phyloP scores from a whole-genome alignment of 139 green algal genomes.

The Chlamydomonas incerta region DNA sequence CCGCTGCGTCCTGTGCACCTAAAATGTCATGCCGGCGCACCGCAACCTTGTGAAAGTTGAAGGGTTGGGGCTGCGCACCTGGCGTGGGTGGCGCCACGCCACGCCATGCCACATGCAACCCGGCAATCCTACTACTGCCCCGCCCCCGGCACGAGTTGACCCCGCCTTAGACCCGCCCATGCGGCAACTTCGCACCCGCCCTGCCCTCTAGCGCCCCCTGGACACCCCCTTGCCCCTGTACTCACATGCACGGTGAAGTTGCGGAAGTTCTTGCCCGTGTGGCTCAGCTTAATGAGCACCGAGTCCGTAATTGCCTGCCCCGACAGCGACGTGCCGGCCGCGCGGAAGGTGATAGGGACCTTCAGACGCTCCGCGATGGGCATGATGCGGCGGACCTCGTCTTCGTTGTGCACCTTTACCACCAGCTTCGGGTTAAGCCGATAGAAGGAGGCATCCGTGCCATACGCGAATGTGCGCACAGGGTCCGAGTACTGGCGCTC shows the following conservation, averaged over 20 bases:
- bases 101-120: too few relatives aligned
- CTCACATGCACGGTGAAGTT: constrained; percentile 90
- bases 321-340: constrained; percentile 93
- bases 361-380: constrained; percentile 86
- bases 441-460: constrained; percentile 97
- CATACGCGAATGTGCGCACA: constrained; percentile 90
- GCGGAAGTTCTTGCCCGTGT: constrained; percentile 96
- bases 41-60: too few relatives aligned
- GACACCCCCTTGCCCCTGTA: background rate
- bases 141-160: too few relatives aligned
- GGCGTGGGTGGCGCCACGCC: too few relatives aligned
- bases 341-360: constrained; percentile 97
- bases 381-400: constrained; percentile 88
- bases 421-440: constrained; percentile 89
- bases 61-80: too few relatives aligned
- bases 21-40: too few relatives aligned
- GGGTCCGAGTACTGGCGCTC: constrained; percentile 88
- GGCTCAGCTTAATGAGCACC: constrained; percentile 96
- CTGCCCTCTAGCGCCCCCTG: background rate
- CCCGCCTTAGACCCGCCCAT: too few relatives aligned
- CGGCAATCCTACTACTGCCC: too few relatives aligned
- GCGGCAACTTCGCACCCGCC: too few relatives aligned
- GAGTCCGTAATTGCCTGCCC: constrained; percentile 94
- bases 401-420: constrained; percentile 88
- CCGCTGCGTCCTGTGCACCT: too few relatives aligned